Conservation (phyloP, 805 yeast species). For the Vanderwaltozyma polyspora region DNA sequence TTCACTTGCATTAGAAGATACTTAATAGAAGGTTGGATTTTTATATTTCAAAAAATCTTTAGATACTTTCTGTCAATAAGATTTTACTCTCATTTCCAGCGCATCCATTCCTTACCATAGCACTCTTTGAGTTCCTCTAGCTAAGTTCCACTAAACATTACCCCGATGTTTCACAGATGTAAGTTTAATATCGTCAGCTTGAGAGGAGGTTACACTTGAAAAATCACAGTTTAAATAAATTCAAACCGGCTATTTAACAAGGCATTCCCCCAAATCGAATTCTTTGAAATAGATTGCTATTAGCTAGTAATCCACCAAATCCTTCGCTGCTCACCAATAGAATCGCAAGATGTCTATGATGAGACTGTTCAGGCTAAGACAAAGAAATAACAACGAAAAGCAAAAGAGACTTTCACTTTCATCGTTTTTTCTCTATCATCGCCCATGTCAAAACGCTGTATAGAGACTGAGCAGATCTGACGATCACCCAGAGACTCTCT, state of each 20-base stretch:
- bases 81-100: slow-evolving; percentile 11
- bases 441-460: slow-evolving; percentile 24
- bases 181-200: slow-evolving; percentile 22
- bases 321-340: slow-evolving; percentile 27
- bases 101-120: slow-evolving; percentile 17
- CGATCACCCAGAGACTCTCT: slow-evolving; percentile 26
- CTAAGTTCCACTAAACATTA: slow-evolving; percentile 23
- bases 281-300: slow-evolving; percentile 21
- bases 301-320: slow-evolving; percentile 27
- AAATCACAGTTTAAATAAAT: slow-evolving; percentile 12
- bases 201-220: slow-evolving; percentile 26
- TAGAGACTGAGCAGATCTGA: slow-evolving; percentile 22
- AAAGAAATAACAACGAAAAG: slow-evolving; percentile 1
- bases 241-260: slow-evolving; percentile 18
- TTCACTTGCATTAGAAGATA: slow-evolving; percentile 7
- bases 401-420: background rate
- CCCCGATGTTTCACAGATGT: slow-evolving; percentile 17
- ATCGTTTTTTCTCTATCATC: slow-evolving; percentile 5
- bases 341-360: slow-evolving; percentile 25
- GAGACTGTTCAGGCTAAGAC: slow-evolving; percentile 25
- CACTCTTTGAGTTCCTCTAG: slow-evolving; percentile 25
- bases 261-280: slow-evolving; percentile 23
- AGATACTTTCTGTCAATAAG: slow-evolving; percentile 5
- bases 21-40: slow-evolving; percentile 6
- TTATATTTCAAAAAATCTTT: slow-evolving; percentile 2